These are phyloP conservation scores for Xanthoconium separans DNA, from an alignment of 1,284 basidiomycete species.

Conservation along the genomic window DNA sequence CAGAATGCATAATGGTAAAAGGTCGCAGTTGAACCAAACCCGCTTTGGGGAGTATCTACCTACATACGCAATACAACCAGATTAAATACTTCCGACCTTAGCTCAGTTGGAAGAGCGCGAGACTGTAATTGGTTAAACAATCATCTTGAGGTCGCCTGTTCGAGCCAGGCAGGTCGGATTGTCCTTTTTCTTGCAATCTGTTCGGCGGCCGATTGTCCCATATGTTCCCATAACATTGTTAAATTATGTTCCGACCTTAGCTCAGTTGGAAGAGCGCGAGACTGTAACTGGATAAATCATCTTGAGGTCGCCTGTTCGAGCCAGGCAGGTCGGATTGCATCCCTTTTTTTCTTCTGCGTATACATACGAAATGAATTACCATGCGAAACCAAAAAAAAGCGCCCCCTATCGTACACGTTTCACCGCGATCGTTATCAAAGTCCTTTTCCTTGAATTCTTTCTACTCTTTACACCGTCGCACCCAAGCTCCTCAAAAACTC, in stretches of 20 bases:
- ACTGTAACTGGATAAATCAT: conserved; percentile 37
- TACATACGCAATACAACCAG: too few relatives aligned
- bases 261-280: conserved; percentile 41
- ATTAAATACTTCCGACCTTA: conserved; percentile 23
- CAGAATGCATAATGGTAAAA: background rate
- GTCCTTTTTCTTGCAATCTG: background rate
- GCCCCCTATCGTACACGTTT: too few relatives aligned
- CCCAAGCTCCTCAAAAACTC: conserved; percentile 24
- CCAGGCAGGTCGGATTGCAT: conserved; percentile 55
- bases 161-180: conserved; percentile 56
- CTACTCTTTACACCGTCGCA: conserved; percentile 9
- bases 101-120: conserved; percentile 41
- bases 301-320: conserved; percentile 59
- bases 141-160: conserved; percentile 57
- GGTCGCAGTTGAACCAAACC: too few relatives aligned
- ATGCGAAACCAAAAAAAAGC: too few relatives aligned
- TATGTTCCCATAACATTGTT: too few relatives aligned
- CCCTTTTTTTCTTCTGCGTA: too few relatives aligned
- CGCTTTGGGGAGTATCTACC: too few relatives aligned
- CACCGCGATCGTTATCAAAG: too few relatives aligned
- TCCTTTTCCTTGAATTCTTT: background rate
- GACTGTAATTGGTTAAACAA: conserved; percentile 31
- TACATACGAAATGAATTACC: too few relatives aligned
- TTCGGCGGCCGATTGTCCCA: too few relatives aligned
- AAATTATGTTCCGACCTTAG: conserved; percentile 30